These are phyloP conservation scores for Trifolium repens DNA, from an alignment of 306 rosid genomes.

Conservation along the genomic window DNA sequence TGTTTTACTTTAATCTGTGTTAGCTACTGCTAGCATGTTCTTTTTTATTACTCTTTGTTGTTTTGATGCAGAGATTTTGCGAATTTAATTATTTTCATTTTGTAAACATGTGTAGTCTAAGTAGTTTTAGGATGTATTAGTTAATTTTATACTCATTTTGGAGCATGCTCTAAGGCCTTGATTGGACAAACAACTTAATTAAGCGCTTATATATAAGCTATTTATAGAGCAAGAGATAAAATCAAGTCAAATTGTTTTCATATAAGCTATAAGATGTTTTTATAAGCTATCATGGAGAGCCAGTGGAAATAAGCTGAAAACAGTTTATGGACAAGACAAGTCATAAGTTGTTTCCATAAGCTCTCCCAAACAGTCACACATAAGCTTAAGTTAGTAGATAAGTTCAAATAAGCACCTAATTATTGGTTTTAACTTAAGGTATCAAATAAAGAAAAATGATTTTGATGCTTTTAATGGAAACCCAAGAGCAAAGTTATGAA, in stretches of 20 bases:
- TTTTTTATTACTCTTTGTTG: neutral
- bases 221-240: no score
- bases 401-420: neutral
- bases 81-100: neutral
- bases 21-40: neutral
- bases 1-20: neutral
- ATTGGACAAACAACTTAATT: neutral
- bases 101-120: neutral
- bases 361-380: neutral
- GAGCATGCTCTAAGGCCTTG: neutral
- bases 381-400: neutral
- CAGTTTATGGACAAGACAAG: neutral
- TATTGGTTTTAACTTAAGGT: neutral
- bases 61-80: slow-evolving; percentile 17
- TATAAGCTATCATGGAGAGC: neutral
- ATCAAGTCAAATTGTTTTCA: no score
- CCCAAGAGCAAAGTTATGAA: slow-evolving; percentile 19
- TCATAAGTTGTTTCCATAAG: neutral
- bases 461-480: slow-evolving; percentile 21
- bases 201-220: neutral
- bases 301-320: neutral
- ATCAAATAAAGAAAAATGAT: slow-evolving; percentile 9
- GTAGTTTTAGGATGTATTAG: neutral
- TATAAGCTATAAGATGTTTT: neutral
- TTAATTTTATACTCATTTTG: slow-evolving; percentile 6